A percentile compares a stretch with the other conserved stretches of the same genome.
phyloP scores from a whole-genome alignment of 2,329 filamentous ascomycete species.

The Elsinoe arachidis region DNA sequence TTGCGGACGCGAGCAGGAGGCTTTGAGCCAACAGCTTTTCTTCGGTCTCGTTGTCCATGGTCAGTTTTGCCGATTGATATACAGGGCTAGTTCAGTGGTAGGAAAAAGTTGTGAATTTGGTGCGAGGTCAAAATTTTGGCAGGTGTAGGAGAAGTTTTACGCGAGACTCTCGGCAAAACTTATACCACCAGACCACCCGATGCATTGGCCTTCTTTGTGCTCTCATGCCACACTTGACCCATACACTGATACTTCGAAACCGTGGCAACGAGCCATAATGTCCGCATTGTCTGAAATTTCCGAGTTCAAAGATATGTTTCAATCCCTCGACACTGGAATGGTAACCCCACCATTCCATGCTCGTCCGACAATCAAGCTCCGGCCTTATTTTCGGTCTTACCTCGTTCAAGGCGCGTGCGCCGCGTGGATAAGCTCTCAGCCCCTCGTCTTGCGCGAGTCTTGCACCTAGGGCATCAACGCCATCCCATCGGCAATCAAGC shows the following conservation, averaged over 20 bases:
- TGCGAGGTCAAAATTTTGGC: background rate
- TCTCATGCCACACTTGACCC: background rate
- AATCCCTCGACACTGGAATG: too few relatives aligned
- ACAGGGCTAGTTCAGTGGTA: background rate
- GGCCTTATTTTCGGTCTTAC: too few relatives aligned
- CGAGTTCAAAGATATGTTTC: too few relatives aligned
- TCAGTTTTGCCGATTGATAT: background rate
- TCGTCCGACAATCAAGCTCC: too few relatives aligned
- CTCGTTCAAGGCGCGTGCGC: too few relatives aligned
- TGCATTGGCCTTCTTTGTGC: background rate
- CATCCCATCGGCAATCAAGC: background rate
- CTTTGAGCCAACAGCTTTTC: conserved; percentile 44
- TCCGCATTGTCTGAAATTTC: too few relatives aligned
- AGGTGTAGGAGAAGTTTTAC: conserved; percentile 4
- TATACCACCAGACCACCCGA: background rate
- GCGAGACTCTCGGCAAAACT: background rate
- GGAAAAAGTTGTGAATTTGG: background rate
- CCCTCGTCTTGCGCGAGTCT: too few relatives aligned
- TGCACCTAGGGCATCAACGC: too few relatives aligned
- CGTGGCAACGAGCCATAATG: too few relatives aligned
- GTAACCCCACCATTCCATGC: too few relatives aligned
- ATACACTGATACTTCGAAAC: too few relatives aligned
- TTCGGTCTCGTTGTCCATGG: conserved; percentile 26
- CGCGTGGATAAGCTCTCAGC: too few relatives aligned
- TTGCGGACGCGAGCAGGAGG: conserved; percentile 56